Evolutionary conservation across 768 basidiomycete genomes (phyloP).

Genomic region (Lyophyllum shimeji): DNA sequence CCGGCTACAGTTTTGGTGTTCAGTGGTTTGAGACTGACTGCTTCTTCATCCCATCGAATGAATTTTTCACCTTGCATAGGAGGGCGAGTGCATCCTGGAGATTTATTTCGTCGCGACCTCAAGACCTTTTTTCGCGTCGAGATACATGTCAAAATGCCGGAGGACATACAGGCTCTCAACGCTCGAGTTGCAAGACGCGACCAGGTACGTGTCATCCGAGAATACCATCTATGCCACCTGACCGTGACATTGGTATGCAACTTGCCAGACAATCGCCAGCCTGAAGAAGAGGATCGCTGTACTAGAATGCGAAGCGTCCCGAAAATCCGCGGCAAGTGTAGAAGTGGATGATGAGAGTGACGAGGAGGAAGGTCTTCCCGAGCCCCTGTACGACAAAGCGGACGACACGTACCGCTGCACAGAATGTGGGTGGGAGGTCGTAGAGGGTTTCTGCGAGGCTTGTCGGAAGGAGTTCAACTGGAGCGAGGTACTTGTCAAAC

Average conservation of each 20-base stretch:
- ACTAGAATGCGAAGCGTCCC: neutral
- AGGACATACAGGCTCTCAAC: neutral
- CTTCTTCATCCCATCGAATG: no score
- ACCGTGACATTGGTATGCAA: no score
- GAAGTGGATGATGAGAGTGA: neutral
- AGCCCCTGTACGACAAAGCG: slow-evolving; percentile 29
- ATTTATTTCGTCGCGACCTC: no score
- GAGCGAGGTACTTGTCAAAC: slow-evolving; percentile 2
- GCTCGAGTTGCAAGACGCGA: slow-evolving; percentile 1
- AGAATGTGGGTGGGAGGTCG: slow-evolving; percentile 30
- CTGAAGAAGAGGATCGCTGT: neutral
- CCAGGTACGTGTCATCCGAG: neutral
- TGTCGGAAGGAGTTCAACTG: slow-evolving; percentile 20
- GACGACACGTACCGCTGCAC: slow-evolving; percentile 25
- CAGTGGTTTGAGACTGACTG: no score
- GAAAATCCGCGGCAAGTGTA: neutral
- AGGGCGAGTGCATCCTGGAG: no score
- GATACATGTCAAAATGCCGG: no score
- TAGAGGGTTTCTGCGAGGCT: slow-evolving; percentile 24
- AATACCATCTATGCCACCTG: neutral
- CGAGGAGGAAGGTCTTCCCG: neutral
- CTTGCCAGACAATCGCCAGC: neutral
- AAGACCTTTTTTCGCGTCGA: no score
- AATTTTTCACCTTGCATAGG: no score
- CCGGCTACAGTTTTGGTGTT: no score